phyloP scores from a whole-genome alignment of 176 grass and related monocot genomes.

The Oryza australiensis region DNA sequence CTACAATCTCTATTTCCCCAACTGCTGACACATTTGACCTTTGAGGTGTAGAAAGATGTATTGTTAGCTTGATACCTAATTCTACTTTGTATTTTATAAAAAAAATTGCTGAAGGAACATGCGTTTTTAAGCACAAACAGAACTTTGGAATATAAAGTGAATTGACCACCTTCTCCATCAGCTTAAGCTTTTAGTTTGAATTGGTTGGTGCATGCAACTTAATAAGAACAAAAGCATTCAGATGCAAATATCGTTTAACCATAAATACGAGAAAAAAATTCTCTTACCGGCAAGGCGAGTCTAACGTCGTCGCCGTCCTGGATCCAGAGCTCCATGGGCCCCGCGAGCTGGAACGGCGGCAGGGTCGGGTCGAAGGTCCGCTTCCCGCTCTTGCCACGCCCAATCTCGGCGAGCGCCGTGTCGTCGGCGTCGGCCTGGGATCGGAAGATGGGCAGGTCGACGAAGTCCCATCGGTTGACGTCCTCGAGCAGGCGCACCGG shows the following conservation, averaged over 20 bases:
- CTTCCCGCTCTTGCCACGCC: conserved; percentile 24
- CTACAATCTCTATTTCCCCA: background rate
- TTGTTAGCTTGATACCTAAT: background rate
- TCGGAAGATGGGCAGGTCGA: conserved; percentile 66
- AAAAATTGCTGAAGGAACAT: background rate
- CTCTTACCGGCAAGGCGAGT: conserved; percentile 73
- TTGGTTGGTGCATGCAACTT: too few relatives aligned
- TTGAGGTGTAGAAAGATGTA: background rate
- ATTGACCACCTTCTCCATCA: too few relatives aligned
- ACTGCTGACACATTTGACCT: background rate
- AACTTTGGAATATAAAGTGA: too few relatives aligned
- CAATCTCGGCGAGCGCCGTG: conserved; percentile 63
- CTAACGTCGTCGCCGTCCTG: conserved; percentile 81
- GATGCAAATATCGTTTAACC: background rate
- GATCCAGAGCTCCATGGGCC: conserved; percentile 93
- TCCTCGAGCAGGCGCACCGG: conserved; percentile 87
- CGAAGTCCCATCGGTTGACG: conserved; percentile 76
- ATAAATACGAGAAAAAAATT: background rate
- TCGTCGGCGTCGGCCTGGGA: conserved; percentile 46
- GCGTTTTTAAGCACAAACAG: background rate
- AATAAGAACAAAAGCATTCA: background rate
- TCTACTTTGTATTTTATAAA: background rate
- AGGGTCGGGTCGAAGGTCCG: conserved; percentile 41
- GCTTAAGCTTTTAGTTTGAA: too few relatives aligned
- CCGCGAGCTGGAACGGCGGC: conserved; percentile 79